Base-by-base conservation (phyloP, 768 basidiomycete genomes). In the Galerina sulciceps region DNA sequence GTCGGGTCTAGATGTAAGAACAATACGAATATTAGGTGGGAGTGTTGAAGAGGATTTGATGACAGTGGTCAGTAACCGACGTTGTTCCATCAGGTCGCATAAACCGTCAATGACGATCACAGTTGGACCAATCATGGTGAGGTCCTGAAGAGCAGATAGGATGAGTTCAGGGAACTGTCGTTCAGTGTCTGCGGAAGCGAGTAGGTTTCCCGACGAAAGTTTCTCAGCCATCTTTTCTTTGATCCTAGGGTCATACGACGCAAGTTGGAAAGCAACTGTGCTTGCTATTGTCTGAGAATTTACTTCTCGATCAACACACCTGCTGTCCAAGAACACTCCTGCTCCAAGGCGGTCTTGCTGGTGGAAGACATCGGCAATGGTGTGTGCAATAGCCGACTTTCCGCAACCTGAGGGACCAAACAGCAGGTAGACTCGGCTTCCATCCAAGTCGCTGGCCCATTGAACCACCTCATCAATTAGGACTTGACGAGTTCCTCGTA, bases 11-110 rank as follows among this genome's bases (percentile, higher is more conserved):
- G 57, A 44, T 8, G 41, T 58, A 18, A 58, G 18, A 11, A 58
- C 22, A 17, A 58, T 51, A 14, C 57, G 57, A 41, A 58, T 52
- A n/a, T 58, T 58, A 42, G 34, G n/a, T 17, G 57, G 57, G 15
- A 58, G 48, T 4, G 14, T 8, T 10, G 26, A 26, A 3, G 22
- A 58, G 37, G 44, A 34, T 20, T 44, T 18, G 3, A 43, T 18
- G 2, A 58, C 14, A 20, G 42, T 20, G 8, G 26, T 52, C 10
- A 58, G 9, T 15, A 58, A 26, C 22, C 50, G 31, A 36, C 34
- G 31, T 40, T 58, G 57, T 31, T 58, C 57, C 8, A 17, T 10
- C 9, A 3, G 37, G 22, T 36, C 35, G 18, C 41, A 14, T 13
- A 58, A 18, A 9, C 49, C 57, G 45, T 58, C 57, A 4, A 58